phyloP scores from a whole-genome alignment of 1,284 basidiomycete species.

The Heliocybe sulcata region DNA sequence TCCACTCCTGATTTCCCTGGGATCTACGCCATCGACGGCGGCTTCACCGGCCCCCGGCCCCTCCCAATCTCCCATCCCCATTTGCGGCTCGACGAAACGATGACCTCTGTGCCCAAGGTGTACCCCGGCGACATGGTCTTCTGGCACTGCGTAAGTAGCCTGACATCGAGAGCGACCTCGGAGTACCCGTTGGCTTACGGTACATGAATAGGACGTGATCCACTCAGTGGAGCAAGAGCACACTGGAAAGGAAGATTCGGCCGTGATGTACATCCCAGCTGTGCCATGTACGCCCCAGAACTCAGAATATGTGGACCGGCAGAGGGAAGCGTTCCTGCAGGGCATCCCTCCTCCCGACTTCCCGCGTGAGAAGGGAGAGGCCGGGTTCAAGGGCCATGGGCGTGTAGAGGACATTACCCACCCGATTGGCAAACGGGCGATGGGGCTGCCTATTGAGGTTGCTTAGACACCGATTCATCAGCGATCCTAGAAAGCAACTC shows the following conservation, averaged over 20 bases:
- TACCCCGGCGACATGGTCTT: conserved; percentile 80
- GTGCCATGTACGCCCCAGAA: conserved; percentile 67
- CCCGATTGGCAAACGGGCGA: conserved; percentile 41
- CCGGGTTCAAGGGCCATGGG: conserved; percentile 42
- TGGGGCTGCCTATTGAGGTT: conserved; percentile 36
- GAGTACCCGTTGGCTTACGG: neutral
- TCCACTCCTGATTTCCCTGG: conserved; percentile 53
- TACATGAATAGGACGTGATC: conserved; percentile 50
- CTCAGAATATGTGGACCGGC: conserved; percentile 53
- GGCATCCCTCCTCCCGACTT: conserved; percentile 72
- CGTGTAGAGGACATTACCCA: conserved; percentile 38
- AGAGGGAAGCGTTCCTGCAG: conserved; percentile 51
- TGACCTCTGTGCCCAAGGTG: conserved; percentile 71
- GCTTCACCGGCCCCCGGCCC: conserved; percentile 46
- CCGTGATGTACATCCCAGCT: conserved; percentile 79
- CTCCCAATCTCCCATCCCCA: conserved; percentile 56
- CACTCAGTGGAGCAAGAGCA: conserved; percentile 78
- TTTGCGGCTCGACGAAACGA: conserved; percentile 59
- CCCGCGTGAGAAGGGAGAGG: conserved; percentile 53
- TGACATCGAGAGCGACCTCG: neutral
- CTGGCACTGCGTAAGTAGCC: conserved; percentile 77
- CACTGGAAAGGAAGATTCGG: conserved; percentile 61
- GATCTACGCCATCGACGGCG: conserved; percentile 32
- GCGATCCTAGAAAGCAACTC: neutral
- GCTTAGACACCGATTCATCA: conserved; percentile 9